phyloP scores from a whole-genome alignment of 2,329 filamentous ascomycete species.

The Colletotrichum theobromicola region DNA sequence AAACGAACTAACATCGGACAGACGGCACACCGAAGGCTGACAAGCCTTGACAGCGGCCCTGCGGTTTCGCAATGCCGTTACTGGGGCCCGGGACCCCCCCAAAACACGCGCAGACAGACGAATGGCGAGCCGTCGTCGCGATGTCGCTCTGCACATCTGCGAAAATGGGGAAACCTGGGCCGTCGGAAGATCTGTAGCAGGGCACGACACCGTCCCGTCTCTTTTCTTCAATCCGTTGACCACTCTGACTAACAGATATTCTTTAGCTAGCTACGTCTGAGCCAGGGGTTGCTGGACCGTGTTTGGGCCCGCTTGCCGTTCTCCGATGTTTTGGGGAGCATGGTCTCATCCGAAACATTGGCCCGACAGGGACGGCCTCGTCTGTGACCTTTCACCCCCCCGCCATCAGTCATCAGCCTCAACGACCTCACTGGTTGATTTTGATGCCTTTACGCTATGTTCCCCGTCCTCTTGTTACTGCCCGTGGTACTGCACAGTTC shows the following conservation, averaged over 20 bases:
- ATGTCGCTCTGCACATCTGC: neutral
- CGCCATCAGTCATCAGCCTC: neutral
- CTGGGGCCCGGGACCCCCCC: neutral
- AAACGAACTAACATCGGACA: slow-evolving; percentile 1
- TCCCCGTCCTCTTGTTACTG: slow-evolving; percentile 6
- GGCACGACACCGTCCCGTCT: neutral
- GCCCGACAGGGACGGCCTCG: slow-evolving; percentile 23
- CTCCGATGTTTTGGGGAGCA: slow-evolving; percentile 9
- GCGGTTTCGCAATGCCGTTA: slow-evolving; percentile 15
- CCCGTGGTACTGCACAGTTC: neutral
- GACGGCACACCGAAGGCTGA: neutral
- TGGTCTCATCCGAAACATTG: slow-evolving; percentile 25
- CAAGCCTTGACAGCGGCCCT: neutral
- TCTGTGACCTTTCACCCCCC: neutral
- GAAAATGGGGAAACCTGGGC: slow-evolving; percentile 21
- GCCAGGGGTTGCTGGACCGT: neutral
- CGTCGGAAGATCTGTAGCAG: slow-evolving; percentile 15
- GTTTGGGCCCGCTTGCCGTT: neutral
- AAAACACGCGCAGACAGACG: neutral
- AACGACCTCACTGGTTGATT: slow-evolving; percentile 25
- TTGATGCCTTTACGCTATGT: neutral
- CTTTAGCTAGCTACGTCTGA: neutral
- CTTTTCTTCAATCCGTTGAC: neutral
- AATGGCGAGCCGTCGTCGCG: neutral
- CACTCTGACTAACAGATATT: neutral